These are phyloP conservation scores for Pyrrhoderma noxium DNA, from an alignment of 1,284 basidiomycete genomes.

Conservation along the genomic window DNA sequence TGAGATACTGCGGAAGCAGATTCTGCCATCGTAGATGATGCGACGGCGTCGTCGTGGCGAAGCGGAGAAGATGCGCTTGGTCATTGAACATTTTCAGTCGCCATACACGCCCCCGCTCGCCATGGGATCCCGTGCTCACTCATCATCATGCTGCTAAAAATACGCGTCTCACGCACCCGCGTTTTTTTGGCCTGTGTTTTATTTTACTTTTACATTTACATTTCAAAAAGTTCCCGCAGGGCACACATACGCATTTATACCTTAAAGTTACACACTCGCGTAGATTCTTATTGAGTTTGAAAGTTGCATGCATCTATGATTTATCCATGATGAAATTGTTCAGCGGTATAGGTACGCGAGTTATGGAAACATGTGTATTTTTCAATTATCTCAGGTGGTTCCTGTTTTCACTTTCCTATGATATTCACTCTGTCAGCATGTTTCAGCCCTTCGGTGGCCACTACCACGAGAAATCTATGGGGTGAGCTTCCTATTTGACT, in stretches of 20 bases:
- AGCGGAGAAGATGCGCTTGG: no score
- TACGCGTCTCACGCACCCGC: not conserved
- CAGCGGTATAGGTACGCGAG: conserved; percentile 9
- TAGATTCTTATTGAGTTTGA: no score
- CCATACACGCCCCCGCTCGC: no score
- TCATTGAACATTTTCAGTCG: no score
- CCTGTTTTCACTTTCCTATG: not conserved
- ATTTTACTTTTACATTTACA: not conserved
- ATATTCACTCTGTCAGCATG: conserved; percentile 8
- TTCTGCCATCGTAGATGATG: conserved; percentile 3
- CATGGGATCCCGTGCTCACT: no score
- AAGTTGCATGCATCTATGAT: no score
- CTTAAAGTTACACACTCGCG: no score
- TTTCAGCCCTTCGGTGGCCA: conserved; percentile 19
- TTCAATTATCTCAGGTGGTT: no score
- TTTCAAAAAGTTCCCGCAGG: no score
- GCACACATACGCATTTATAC: no score
- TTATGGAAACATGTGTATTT: not conserved
- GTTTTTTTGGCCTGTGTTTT: not conserved
- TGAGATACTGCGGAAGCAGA: not conserved
- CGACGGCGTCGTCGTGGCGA: not conserved
- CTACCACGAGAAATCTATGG: conserved; percentile 13
- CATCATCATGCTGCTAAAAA: no score
- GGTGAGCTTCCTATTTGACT: conserved; percentile 7
- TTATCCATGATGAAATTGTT: conserved; percentile 12